Evolutionary conservation across 2,329 filamentous ascomycete genomes (phyloP).

Genomic region (Cladophialophora psammophila): DNA sequence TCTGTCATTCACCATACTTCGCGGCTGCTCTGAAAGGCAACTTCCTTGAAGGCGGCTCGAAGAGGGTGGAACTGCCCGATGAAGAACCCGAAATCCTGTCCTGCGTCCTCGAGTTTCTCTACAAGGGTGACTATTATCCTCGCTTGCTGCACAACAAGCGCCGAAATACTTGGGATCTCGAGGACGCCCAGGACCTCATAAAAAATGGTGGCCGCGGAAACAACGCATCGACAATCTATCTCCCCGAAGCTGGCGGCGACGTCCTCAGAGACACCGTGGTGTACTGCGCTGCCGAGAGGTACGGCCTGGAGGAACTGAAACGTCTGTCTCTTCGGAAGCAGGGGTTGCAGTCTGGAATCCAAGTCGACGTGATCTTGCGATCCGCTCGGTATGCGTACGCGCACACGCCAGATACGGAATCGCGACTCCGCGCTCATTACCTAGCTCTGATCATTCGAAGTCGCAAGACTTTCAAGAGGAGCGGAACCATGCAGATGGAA

Average conservation of each 20-base stretch:
- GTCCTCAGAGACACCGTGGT: constrained; percentile 91
- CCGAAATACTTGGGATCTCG: constrained; percentile 87
- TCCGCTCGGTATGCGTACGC: constrained; percentile 95
- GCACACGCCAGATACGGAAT: constrained; percentile 92
- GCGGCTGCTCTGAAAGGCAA: constrained; percentile 73
- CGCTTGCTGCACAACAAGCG: constrained; percentile 86
- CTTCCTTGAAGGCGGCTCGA: constrained; percentile 69
- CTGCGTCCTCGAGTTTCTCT: constrained; percentile 92
- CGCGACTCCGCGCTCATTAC: constrained; percentile 92
- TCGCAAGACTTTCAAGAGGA: constrained; percentile 96
- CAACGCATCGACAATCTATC: constrained; percentile 78
- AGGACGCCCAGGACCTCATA: constrained; percentile 68
- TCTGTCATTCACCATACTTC: constrained; percentile 86
- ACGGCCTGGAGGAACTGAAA: constrained; percentile 92
- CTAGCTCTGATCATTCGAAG: constrained; percentile 96
- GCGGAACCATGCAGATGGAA: constrained; percentile 97
- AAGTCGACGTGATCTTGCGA: constrained; percentile 88
- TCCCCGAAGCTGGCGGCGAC: constrained; percentile 74
- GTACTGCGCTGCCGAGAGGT: constrained; percentile 89
- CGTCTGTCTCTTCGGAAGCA: constrained; percentile 91
- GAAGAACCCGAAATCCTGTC: constrained; percentile 90
- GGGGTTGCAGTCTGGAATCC: constrained; percentile 89
- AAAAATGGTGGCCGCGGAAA: constrained; percentile 66
- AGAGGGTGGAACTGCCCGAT: constrained; percentile 78
- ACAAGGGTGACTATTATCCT: constrained; percentile 96